phyloP scores from a whole-genome alignment of 1,139 yeast species.

The Sugiyamaella xylanicola region DNA sequence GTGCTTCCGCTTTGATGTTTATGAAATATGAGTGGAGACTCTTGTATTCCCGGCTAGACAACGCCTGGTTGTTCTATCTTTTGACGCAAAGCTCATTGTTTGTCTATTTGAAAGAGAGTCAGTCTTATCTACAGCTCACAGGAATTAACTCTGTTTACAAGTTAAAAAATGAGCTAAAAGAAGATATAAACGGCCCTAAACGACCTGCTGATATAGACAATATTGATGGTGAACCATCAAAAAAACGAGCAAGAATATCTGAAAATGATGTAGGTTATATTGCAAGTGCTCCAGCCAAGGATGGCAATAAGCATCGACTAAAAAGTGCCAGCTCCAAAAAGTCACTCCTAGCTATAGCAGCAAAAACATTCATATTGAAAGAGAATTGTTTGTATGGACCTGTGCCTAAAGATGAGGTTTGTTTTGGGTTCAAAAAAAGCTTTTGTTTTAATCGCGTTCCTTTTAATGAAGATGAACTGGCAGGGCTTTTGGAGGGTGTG shows the following conservation, averaged over 20 bases:
- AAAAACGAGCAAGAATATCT: not conserved
- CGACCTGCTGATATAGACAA: not conserved
- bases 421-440: slow-evolving; percentile 17
- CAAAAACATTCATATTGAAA: not conserved
- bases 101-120: not conserved
- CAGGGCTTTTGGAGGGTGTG: too few relatives aligned
- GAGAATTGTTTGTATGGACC: not conserved
- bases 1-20: not conserved
- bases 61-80: slow-evolving; percentile 5
- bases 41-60: slow-evolving; percentile 12
- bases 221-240: not conserved
- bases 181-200: not conserved
- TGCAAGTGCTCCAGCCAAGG: too few relatives aligned
- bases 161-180: not conserved
- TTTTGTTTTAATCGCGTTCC: not conserved
- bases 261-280: not conserved
- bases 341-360: not conserved
- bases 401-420: not conserved
- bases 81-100: slow-evolving; percentile 18
- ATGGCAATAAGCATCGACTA: too few relatives aligned
- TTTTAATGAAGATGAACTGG: not conserved
- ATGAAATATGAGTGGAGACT: slow-evolving; percentile 6
- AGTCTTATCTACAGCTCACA: slow-evolving; percentile 3
- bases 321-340: too few relatives aligned
- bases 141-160: not conserved